Evolutionary conservation across 345 rosid species (phyloP), one percentile per base, ranked within the genome.

Genomic region (Aquilaria yunnanensis): DNA sequence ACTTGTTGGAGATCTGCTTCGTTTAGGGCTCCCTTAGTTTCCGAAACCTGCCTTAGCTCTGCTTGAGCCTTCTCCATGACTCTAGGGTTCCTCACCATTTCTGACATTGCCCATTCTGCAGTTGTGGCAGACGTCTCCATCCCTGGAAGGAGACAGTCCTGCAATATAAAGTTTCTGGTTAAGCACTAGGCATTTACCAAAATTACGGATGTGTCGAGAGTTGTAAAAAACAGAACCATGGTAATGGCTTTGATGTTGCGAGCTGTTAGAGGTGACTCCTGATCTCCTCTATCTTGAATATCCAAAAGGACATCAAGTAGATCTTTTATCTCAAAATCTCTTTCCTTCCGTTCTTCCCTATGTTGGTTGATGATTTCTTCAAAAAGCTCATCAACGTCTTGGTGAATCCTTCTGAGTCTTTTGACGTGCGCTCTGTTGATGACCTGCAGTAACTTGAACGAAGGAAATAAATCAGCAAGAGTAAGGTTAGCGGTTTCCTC

Each of bases 51-150:
- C 48, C 79, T 59, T 46, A 80, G 69, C 50, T 77, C 81, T 0
- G 53, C 54, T 51, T 80, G 81, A 12, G 64, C 68, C 67, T 67
- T 77, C 30, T 56, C 33, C 68, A 77, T 46, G 13, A 69, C 75
- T 12, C 37, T 49, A 2, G 73, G 79, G 48, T 77, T 79, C 29
- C 9, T 75, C 32, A 70, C 12, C 23, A 75, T 16, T 66, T 75
- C 80, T 3, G 74, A 56, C 75, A 76, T 71, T 14, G 70, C 75
- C 84, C 84, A 80, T 6, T 60, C 80, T 0, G 59, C 49, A 1
- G 55, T 51, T 8, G 67, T 31, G 6, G 70, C 61, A 2, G 70
- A 32, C 3, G 80, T 76, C 33, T 76, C 80, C 12, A 43, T 57
- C 29, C 71, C 77, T 1, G 46, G 68, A 23, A 23, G 10, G 49